Percentiles rank a stretch among this genome's conserved stretches.
phyloP scores from a whole-genome alignment of 2,329 filamentous ascomycete genomes.

The Alternaria novae-zelandiae region DNA sequence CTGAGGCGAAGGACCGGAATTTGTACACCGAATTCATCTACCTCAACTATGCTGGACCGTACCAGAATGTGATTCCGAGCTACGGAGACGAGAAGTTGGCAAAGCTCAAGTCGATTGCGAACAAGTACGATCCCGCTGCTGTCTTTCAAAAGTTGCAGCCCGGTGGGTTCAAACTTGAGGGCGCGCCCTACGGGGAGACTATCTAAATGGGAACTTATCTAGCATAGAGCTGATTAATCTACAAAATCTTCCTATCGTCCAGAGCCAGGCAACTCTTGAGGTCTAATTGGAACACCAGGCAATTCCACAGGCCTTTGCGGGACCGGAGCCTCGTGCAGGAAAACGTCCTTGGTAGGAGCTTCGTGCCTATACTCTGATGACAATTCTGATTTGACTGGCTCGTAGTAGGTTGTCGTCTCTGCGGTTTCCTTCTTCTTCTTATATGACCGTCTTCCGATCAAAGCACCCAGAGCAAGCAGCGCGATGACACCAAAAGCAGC shows the following conservation, averaged over 20 bases:
- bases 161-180: conserved; percentile 28
- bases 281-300: not conserved
- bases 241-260: no score
- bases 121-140: conserved; percentile 27
- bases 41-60: conserved; percentile 56
- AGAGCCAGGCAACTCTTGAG: not conserved
- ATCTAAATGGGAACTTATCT: no score
- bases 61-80: conserved; percentile 51
- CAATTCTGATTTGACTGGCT: not conserved
- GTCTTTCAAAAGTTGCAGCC: conserved; percentile 31
- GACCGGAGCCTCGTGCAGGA: not conserved
- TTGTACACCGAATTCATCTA: conserved; percentile 47
- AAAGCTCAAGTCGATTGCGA: conserved; percentile 23
- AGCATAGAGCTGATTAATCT: no score
- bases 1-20: conserved; percentile 17
- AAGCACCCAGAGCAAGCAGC: not conserved
- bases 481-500: not conserved
- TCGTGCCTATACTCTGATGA: not conserved
- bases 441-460: not conserved
- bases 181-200: conserved; percentile 16
- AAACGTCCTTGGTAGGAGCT: not conserved
- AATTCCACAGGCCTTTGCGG: not conserved
- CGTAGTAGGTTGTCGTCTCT: not conserved
- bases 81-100: conserved; percentile 50
- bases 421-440: not conserved